phyloP scores from a whole-genome alignment of 768 basidiomycete genomes.

The Dioszegia aurantiaca region DNA sequence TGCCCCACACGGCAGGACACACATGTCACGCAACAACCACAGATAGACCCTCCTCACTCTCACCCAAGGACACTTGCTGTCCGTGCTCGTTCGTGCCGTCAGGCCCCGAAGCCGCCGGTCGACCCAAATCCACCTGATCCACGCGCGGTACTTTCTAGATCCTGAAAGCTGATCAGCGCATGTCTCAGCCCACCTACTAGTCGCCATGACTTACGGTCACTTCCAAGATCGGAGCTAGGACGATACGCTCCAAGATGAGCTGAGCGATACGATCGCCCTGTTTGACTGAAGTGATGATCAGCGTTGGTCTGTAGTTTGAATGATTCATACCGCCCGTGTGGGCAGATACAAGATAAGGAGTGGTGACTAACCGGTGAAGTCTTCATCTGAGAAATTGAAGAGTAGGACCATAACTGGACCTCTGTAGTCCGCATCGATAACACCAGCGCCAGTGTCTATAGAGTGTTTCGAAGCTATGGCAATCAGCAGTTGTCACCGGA shows the following conservation, averaged over 20 bases:
- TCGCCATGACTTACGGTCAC: constrained; percentile 64
- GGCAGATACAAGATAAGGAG: too few species aligned
- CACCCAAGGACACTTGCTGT: too few species aligned
- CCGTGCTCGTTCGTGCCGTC: too few species aligned
- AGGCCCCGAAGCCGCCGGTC: constrained; percentile 67
- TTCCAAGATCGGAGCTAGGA: constrained; percentile 77
- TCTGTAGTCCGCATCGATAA: constrained; percentile 94
- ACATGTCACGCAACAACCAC: too few species aligned
- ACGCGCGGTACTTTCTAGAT: constrained; percentile 78
- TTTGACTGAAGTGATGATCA: constrained; percentile 60
- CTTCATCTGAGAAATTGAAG: constrained; percentile 85
- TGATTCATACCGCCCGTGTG: too few species aligned
- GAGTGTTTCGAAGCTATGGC: constrained; percentile 84
- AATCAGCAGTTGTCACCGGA: constrained; percentile 1
- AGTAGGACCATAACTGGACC: constrained; percentile 85
- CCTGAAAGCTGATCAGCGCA: constrained; percentile 55
- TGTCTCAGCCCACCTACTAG: not conserved
- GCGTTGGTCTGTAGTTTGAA: not conserved
- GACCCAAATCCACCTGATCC: constrained; percentile 90
- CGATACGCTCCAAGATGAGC: constrained; percentile 85
- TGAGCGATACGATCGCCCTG: constrained; percentile 96
- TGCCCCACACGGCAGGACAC: too few species aligned
- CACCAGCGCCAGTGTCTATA: constrained; percentile 97
- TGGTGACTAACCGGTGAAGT: constrained; percentile 67
- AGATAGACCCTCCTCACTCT: too few species aligned